Percentiles rank a stretch among this genome's conserved stretches.
Evolutionary conservation across 768 basidiomycete species (phyloP).

Genomic region (Russula sp.): DNA sequence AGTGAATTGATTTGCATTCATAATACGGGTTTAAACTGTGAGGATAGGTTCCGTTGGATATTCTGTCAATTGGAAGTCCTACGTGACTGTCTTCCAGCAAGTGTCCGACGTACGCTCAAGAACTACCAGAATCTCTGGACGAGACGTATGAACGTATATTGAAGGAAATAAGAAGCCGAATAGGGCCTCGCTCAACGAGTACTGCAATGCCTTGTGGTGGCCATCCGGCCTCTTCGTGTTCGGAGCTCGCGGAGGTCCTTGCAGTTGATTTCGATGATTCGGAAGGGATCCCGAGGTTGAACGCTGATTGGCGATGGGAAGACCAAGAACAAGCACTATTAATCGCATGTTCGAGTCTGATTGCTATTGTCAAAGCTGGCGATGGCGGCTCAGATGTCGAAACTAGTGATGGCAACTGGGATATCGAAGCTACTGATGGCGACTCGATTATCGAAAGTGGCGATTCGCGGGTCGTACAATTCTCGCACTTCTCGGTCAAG

Average conservation of each 20-base stretch:
- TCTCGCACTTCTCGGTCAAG: not conserved
- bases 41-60: not conserved
- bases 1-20: not conserved
- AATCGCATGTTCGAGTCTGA: not conserved
- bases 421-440: no score
- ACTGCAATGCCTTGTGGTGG: not conserved
- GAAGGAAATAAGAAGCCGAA: not conserved
- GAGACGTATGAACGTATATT: constrained; percentile 3
- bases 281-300: not conserved
- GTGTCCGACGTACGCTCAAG: not conserved
- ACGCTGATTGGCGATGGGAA: not conserved
- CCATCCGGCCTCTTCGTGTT: constrained; percentile 1
- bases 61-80: not conserved
- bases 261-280: not conserved
- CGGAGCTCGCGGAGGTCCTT: not conserved
- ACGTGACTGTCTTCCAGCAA: not conserved
- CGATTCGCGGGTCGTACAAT: not conserved
- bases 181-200: not conserved
- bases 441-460: no score
- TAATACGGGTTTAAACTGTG: not conserved
- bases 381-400: no score
- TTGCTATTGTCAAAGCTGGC: not conserved
- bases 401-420: no score
- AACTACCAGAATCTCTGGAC: not conserved
- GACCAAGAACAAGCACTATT: not conserved